Evolutionary conservation across 2,329 filamentous ascomycete genomes (phyloP), one percentile per base, ranked within the genome.

Genomic region (Curvularia lunata): DNA sequence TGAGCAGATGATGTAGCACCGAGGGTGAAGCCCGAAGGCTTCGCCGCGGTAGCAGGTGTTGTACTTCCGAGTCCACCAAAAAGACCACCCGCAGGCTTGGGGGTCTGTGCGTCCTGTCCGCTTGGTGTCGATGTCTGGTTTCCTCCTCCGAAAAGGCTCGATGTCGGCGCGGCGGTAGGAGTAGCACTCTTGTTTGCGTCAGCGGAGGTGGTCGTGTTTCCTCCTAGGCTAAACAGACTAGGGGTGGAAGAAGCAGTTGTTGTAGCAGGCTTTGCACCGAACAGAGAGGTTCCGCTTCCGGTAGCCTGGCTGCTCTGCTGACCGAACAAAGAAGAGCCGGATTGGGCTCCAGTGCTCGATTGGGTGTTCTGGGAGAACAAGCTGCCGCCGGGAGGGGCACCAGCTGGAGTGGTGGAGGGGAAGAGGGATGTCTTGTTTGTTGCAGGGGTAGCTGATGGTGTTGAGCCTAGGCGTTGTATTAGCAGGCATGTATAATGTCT

Each of bases 391-490:
- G 75, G 73, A 43, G 75, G 75, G 21, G 72, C 68, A 47, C 75
- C 75, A n/a, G 75, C 75, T 42, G 75, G 75, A 10, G 75, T 77
- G 4, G 75, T 78, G 3, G 75, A 77, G n/a, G 68, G 66, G 28
- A 77, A 67, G 34, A 67, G 64, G n/a, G 70, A 70, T 12, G 77
- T 74, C 62, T 78, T 78, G 41, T 64, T 72, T 18, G 70, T 45
- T 12, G 75, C 73, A 12, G 75, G 74, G 2, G 75, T 77, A 10
- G 72, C 73, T 61, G 70, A 54, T 40, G 69, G 65, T 18, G 69
- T 67, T 18, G 66, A 68, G 40, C 61, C 66, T 69, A 46, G 18
- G 25, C 18, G 21, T 10, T 18, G 52, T 56, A 50, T 65, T 57
- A 65, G 59, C 43, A 43, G 48, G 48, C 32, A 42, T 32, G 27